phyloP scores from a whole-genome alignment of 306 rosid genomes.

The Trichosanthes truncata region DNA sequence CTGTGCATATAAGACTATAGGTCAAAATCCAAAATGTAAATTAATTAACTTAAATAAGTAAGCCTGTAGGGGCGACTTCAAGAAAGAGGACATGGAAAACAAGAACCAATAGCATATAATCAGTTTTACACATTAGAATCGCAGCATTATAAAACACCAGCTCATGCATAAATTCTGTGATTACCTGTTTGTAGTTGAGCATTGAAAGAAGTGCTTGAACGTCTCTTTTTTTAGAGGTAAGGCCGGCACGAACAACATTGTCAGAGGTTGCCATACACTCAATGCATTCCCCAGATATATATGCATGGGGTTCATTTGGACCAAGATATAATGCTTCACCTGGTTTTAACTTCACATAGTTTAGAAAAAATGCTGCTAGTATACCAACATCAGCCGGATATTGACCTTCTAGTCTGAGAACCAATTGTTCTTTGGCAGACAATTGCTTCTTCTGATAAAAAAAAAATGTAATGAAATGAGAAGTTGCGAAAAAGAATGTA shows the following conservation, averaged over 20 bases:
- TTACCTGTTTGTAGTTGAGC: conserved; percentile 35
- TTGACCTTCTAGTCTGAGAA: conserved; percentile 27
- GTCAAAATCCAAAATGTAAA: neutral
- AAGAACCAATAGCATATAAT: neutral
- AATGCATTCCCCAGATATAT: conserved; percentile 30
- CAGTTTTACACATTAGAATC: neutral
- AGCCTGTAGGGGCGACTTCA: neutral
- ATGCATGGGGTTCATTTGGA: conserved; percentile 38
- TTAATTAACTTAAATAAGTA: neutral
- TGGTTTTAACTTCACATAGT: conserved; percentile 26
- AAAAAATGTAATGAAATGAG: neutral
- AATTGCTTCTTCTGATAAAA: conserved; percentile 22
- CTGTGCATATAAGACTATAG: neutral
- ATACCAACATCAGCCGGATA: conserved; percentile 32
- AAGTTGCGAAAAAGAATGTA: neutral
- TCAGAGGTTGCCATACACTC: conserved; percentile 43
- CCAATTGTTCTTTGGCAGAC: conserved; percentile 28
- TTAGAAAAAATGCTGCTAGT: conserved; percentile 27
- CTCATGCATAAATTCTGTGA: neutral
- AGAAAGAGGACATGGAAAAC: neutral
- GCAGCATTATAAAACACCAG: neutral
- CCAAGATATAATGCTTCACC: conserved; percentile 33
- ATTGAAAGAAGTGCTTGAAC: conserved; percentile 29
- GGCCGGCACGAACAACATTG: conserved; percentile 38
- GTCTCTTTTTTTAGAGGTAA: conserved; percentile 28